Conservation (phyloP, 768 basidiomycete species). For the Mycena sanguinolenta region DNA sequence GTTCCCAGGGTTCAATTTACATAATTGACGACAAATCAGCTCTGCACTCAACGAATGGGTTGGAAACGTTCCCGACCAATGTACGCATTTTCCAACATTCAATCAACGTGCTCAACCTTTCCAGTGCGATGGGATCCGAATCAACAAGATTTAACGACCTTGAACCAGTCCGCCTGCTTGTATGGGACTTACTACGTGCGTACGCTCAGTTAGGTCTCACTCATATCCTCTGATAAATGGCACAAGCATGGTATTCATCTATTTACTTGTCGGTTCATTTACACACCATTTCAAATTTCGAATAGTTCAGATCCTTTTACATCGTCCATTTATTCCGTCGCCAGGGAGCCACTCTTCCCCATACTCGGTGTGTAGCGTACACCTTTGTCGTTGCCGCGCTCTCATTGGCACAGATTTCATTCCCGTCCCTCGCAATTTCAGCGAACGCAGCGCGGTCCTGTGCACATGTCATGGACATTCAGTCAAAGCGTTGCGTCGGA, state of each 20-base stretch:
- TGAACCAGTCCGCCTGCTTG: conserved; percentile 74
- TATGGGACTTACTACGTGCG: conserved; percentile 54
- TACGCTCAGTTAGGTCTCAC: neutral
- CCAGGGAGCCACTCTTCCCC: conserved; percentile 61
- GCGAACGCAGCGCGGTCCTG: conserved; percentile 86
- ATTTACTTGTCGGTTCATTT: neutral
- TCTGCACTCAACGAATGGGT: conserved; percentile 81
- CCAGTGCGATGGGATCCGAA: conserved; percentile 69
- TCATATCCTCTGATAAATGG: neutral
- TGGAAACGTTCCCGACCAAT: conserved; percentile 61
- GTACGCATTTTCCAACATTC: conserved; percentile 48
- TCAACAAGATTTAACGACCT: conserved; percentile 56
- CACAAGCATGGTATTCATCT: conserved; percentile 22
- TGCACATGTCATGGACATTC: conserved; percentile 81
- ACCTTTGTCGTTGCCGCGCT: neutral
- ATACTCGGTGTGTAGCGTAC: conserved; percentile 38
- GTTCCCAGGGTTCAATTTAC: neutral
- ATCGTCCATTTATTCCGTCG: conserved; percentile 83
- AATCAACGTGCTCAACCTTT: neutral
- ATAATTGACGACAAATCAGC: conserved; percentile 8
- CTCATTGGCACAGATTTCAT: conserved; percentile 37
- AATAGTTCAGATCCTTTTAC: conserved; percentile 78
- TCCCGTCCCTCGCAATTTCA: conserved; percentile 82
- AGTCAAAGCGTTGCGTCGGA: conserved; percentile 52
- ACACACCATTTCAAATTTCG: conserved; percentile 45